Evolutionary conservation across 2,329 filamentous ascomycete genomes (phyloP).

Genomic region (Nigrospora oryzae): DNA sequence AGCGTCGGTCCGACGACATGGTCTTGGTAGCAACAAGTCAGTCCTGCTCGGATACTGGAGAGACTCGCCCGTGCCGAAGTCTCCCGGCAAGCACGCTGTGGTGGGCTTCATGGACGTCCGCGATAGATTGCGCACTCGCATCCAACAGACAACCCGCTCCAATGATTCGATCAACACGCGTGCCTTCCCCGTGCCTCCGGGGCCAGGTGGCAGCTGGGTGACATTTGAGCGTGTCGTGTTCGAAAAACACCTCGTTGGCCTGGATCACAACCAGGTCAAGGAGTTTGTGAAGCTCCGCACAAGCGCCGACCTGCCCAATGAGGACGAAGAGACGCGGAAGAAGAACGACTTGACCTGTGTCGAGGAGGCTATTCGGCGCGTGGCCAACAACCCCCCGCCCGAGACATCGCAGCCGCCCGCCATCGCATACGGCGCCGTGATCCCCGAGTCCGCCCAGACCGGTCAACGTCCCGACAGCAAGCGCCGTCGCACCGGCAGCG

Average conservation of each 20-base stretch:
- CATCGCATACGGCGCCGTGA: constrained; percentile 41
- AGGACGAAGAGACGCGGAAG: constrained; percentile 24
- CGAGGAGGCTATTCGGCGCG: constrained; percentile 34
- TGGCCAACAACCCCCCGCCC: constrained; percentile 31
- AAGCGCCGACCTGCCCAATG: constrained; percentile 24
- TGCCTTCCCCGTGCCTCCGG: constrained; percentile 41
- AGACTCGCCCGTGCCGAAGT: constrained; percentile 42
- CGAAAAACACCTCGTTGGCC: constrained; percentile 43
- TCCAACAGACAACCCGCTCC: constrained; percentile 39
- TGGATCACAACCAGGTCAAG: constrained; percentile 50
- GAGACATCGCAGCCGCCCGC: constrained; percentile 32
- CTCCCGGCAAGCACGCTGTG: constrained; percentile 45
- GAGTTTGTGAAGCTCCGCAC: constrained; percentile 51
- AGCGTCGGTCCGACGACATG: constrained; percentile 19
- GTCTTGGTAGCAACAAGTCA: constrained; percentile 28
- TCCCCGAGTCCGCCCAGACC: constrained; percentile 33
- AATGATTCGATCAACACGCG: constrained; percentile 36
- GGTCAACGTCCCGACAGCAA: constrained; percentile 31
- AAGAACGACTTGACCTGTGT: constrained; percentile 33
- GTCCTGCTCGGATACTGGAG: constrained; percentile 52
- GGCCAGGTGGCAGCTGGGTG: constrained; percentile 55
- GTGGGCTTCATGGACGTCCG: constrained; percentile 55
- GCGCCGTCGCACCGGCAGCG: constrained; percentile 34
- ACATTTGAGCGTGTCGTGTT: constrained; percentile 55
- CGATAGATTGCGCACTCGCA: constrained; percentile 51